Evolutionary conservation across 73 alveolate species (phyloP).

Genomic region (Blepharisma japonicum): DNA sequence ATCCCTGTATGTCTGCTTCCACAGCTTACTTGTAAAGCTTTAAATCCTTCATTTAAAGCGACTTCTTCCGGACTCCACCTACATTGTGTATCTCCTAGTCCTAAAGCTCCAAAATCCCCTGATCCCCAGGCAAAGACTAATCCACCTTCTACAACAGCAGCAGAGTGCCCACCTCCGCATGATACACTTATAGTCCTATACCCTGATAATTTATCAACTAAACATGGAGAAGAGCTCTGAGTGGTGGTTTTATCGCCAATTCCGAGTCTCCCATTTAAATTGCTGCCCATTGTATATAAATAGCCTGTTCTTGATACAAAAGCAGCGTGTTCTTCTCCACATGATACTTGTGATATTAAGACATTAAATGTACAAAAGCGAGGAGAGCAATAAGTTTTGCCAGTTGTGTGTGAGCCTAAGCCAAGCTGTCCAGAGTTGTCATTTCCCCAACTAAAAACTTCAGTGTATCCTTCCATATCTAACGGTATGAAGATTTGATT

Average conservation of each 20-base stretch:
- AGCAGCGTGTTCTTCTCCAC: conserved; percentile 67
- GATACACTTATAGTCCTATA: conserved; percentile 43
- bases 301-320: conserved; percentile 53
- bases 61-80: neutral
- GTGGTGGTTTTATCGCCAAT: conserved; percentile 38
- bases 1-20: conserved; percentile 57
- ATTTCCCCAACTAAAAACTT: conserved; percentile 58
- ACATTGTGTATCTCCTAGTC: conserved; percentile 41
- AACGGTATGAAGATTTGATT: too few relatives aligned
- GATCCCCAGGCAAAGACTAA: conserved; percentile 85
- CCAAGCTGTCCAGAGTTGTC: conserved; percentile 40
- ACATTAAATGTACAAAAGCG: conserved; percentile 51
- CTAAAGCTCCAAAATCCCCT: conserved; percentile 64
- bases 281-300: conserved; percentile 72
- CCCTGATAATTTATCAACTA: conserved; percentile 32
- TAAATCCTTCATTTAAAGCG: neutral
- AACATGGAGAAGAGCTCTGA: conserved; percentile 29
- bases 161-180: conserved; percentile 87
- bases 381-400: conserved; percentile 47
- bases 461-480: conserved; percentile 14
- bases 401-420: conserved; percentile 33
- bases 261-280: conserved; percentile 71
- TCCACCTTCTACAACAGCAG: conserved; percentile 67
- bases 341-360: conserved; percentile 43
- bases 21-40: conserved; percentile 35